A percentile compares a stretch with the other conserved stretches of the same genome.
Conservation (phyloP, 257 asterid genomes). For the Striga asiatica region DNA sequence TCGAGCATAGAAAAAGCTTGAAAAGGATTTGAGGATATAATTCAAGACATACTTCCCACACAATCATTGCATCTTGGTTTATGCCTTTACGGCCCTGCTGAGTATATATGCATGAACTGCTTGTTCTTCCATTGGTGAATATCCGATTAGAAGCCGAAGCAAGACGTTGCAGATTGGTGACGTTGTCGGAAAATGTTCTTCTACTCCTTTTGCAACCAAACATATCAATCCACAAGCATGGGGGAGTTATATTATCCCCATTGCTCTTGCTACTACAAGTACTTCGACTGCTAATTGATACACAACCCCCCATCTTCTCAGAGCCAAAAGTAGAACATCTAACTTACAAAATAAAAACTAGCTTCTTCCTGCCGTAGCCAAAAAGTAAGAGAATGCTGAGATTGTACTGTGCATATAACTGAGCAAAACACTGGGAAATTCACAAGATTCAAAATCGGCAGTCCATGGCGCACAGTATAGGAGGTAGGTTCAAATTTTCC, state of each 20-base stretch:
- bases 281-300: conserved; percentile 63
- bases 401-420: conserved; percentile 15
- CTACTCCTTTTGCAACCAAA: conserved; percentile 52
- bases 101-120: conserved; percentile 80
- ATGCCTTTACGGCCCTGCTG: conserved; percentile 99
- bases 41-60: conserved; percentile 72
- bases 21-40: not conserved
- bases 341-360: conserved; percentile 9
- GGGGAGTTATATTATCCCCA: conserved; percentile 55
- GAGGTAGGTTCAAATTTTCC: conserved; percentile 18
- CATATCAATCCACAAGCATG: conserved; percentile 58
- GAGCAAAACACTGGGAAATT: no score
- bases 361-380: conserved; percentile 18
- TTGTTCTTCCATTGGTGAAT: conserved; percentile 67
- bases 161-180: conserved; percentile 55
- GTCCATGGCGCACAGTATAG: conserved; percentile 16
- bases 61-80: conserved; percentile 97
- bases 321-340: conserved; percentile 37
- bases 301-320: conserved; percentile 91
- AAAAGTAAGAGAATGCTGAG: conserved; percentile 19
- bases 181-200: conserved; percentile 55
- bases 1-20: not conserved
- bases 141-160: conserved; percentile 70
- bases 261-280: conserved; percentile 64
- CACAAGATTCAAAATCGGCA: conserved; percentile 30